Evolutionary conservation across 2,329 filamentous ascomycete species (phyloP), one percentile per base, ranked within the genome.

Genomic region (Dactylellina drechsleri): DNA sequence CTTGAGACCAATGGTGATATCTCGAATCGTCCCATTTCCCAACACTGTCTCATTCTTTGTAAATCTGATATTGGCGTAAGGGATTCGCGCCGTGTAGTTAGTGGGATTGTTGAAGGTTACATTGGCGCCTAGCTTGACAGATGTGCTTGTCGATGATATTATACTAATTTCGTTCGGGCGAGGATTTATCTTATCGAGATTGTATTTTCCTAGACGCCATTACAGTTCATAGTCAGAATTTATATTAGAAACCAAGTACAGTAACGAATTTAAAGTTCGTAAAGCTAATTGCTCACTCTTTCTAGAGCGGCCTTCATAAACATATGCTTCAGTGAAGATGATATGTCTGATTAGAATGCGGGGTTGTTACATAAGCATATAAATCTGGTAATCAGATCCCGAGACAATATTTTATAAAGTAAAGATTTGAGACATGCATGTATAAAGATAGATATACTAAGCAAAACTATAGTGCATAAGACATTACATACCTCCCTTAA

Each of bases 81-180:
- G 94, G n/a, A 98, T 85, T 1, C 84, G 85, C 2, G 92, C 93
- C 3, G 91, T 89, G 81, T 98, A 97, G 2, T 89, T 86, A 0
- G 93, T 96, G 0, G 94, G 93, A 80, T 99, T 99, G 2, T 92
- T 96, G 74, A 97, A 86, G 80, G 95, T 96, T 79, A 96, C 85
- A 45, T 85, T 83, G 13, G 91, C 91, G 79, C 89, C 85, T 41
- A 98, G 83, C 18, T 86, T 88, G 54, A 97, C 84, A 2, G 91
- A 91, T 1, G 88, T 88, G 41, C 86, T 83, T 0, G 90, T 90
- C 0, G 93, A 96, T 66, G 91, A 88, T 47, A 91, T 80, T 67
- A 98, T 88, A 77, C 86, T 86, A 41, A 98, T 83, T 75, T 90
- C 88, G 66, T 88, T 88, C 70, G 97, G 84, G 78, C 89, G 86